Percentiles rank a stretch among this genome's conserved stretches.
phyloP scores from a whole-genome alignment of 2,329 filamentous ascomycete species.

The Thermomyces lanuginosus region DNA sequence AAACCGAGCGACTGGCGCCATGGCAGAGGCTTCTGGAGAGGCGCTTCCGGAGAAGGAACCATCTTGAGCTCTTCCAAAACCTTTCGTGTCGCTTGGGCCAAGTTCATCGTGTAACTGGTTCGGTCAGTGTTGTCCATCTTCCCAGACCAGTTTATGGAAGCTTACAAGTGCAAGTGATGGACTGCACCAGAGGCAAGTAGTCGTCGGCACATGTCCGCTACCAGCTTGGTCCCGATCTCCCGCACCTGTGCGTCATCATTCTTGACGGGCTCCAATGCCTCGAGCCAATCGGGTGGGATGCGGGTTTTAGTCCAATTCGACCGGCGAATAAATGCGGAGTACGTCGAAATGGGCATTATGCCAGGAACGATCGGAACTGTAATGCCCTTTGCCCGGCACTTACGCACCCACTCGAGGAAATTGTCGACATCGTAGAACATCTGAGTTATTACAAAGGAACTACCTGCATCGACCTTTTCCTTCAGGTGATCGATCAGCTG shows the following conservation, averaged over 20 bases:
- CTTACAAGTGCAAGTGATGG: conserved; percentile 71
- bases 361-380: conserved; percentile 68
- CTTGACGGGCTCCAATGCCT: conserved; percentile 77
- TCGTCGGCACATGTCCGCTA: conserved; percentile 78
- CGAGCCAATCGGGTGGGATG: conserved; percentile 66
- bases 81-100: conserved; percentile 86
- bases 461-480: conserved; percentile 90
- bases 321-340: conserved; percentile 77
- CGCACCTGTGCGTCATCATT: conserved; percentile 89
- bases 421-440: conserved; percentile 99
- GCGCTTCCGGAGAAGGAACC: conserved; percentile 59
- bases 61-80: conserved; percentile 78
- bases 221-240: conserved; percentile 70
- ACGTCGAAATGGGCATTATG: conserved; percentile 89
- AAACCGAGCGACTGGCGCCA: conserved; percentile 91
- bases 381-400: conserved; percentile 73
- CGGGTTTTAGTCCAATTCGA: conserved; percentile 82
- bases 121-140: background rate
- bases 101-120: conserved; percentile 82
- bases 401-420: conserved; percentile 78
- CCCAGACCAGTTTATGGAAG: conserved; percentile 2
- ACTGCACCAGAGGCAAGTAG: conserved; percentile 62
- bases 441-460: conserved; percentile 87
- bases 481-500: conserved; percentile 79
- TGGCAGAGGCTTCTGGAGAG: conserved; percentile 75